Base-by-base conservation (phyloP, 2,329 filamentous ascomycete species). In the Arthrobotrys entomopaga region DNA sequence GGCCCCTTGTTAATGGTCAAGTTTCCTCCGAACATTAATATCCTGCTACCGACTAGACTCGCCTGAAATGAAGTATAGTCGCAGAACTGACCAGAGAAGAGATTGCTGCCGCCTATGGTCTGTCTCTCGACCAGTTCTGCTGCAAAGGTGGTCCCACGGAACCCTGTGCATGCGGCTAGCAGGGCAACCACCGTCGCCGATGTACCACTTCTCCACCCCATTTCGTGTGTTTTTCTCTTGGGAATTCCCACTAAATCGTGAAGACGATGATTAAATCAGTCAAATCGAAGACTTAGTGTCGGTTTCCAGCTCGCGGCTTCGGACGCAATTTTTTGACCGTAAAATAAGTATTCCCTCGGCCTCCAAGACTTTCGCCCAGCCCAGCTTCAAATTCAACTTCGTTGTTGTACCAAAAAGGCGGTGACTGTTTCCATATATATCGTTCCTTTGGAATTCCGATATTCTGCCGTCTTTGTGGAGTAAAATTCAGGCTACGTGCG, bases 41-140 rank as follows among this genome's bases (percentile, higher is more conserved):
- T 57, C 11, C 65, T 24, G 40, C 22, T 46, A 46, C 65, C 71
- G 7, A 75, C 59, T 15, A 75, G 53, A 42, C 65, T 75, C 16
- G 71, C 48, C 58, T 75, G 71, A 38, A 75, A 75, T n/a, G 71
- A 75, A 19, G 71, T 75, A 53, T 75, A 75, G 49, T 69, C 64
- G 48, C 71, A 75, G 34, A 69, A 75, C 40, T 70, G 53, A 20
- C 71, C 71, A n/a, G 64, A 69, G 58, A 75, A 75, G 10, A 59
- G 71, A 60, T 42, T 20, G 22, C 46, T 26, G 20, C 34, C 22
- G 11, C 48, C 15, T n/a, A n/a, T n/a, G 26, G 2, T 64, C 42
- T 75, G 71, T 40, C 71, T 58, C 34, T 75, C 65, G 19, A 57
- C 58, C 6, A 74, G 57, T 29, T 67, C 52, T 29, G 58, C 38